Base-by-base conservation (phyloP, 352 stramenopile genomes). In the Globisporangium orthogonon region DNA sequence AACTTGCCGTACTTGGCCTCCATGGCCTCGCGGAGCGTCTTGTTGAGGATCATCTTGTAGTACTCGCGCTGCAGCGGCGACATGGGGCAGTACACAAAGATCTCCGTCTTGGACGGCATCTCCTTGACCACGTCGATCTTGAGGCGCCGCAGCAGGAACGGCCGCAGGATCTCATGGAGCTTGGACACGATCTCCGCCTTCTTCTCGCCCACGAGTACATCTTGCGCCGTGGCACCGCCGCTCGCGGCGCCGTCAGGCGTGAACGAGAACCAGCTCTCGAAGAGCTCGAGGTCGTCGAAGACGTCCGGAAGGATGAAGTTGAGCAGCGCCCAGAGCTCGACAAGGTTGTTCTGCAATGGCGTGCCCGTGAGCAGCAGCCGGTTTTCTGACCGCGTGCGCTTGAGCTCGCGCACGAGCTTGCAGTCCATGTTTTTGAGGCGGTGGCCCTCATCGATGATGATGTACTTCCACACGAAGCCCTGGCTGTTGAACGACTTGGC, bases 211-310 rank as follows among this genome's bases (percentile, higher is more conserved):
- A 88, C 71, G 7, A 99, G 65, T 55, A 98, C 97, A 53, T 93
- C 78, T 56, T 88, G 72, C 4, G 62, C 66, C 51, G 96, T 80
- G 41, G 84, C 74, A 41, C 74, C 87, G 37, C 90, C 83, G 3
- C 52, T 61, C n/a, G 64, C 52, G 29, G 58, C 62, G 14, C 66
- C 66, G 62, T 98, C 89, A n/a, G 94, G 94, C 52, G 98, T 97
- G 69, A 98, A 98, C 47, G 92, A 97, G 74, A 98, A 98, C 95
- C 95, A 99, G 52, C 88, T 98, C 74, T 99, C 95, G 73, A 99
- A 99, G 7, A 97, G 94, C 60, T 98, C 94, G 9, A 98, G 76
- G 44, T 98, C 96, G 66, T 98, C 96, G 70, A 99, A 99, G 49
- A 99, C 96, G 46, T 96, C 78, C 0, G 96, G 97, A 35, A 99